Conservation (phyloP, 2,329 filamentous ascomycete genomes). For the Penicillium sp. region DNA sequence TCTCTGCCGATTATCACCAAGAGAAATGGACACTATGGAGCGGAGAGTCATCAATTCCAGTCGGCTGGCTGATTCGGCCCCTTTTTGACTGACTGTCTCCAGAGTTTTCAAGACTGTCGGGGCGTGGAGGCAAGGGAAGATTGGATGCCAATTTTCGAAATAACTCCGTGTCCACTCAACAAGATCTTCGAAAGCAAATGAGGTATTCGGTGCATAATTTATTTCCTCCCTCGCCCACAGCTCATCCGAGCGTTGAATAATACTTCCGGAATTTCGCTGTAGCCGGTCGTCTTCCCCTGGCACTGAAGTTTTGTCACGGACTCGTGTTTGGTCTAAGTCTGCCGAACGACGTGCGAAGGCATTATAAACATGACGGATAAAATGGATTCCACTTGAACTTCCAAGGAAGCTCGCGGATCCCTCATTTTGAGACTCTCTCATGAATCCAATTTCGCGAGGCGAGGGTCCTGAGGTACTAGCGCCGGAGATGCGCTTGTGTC, state of each 20-base stretch:
- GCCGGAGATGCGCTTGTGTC: slow-evolving; percentile 21
- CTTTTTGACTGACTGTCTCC: slow-evolving; percentile 36
- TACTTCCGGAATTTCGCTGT: slow-evolving; percentile 17
- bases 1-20: slow-evolving; percentile 46
- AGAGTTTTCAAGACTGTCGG: slow-evolving; percentile 44
- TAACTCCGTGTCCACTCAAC: slow-evolving; percentile 46
- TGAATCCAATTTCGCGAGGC: slow-evolving; percentile 42
- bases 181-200: slow-evolving; percentile 42
- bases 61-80: slow-evolving; percentile 23
- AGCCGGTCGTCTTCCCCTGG: slow-evolving; percentile 51
- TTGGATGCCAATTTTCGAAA: slow-evolving; percentile 52
- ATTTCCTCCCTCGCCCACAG: slow-evolving; percentile 15
- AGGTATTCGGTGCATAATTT: neutral
- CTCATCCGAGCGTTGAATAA: slow-evolving; percentile 37
- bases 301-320: slow-evolving; percentile 39
- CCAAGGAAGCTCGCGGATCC: slow-evolving; percentile 49
- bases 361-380: slow-evolving; percentile 49
- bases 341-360: slow-evolving; percentile 37
- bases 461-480: slow-evolving; percentile 15
- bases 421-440: slow-evolving; percentile 43
- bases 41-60: slow-evolving; percentile 40
- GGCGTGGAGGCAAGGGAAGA: slow-evolving; percentile 50
- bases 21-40: slow-evolving; percentile 47
- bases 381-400: slow-evolving; percentile 52
- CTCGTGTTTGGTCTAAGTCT: slow-evolving; percentile 23